phyloP scores from a whole-genome alignment of 2,329 filamentous ascomycete genomes.

The Leptographium lundbergii region DNA sequence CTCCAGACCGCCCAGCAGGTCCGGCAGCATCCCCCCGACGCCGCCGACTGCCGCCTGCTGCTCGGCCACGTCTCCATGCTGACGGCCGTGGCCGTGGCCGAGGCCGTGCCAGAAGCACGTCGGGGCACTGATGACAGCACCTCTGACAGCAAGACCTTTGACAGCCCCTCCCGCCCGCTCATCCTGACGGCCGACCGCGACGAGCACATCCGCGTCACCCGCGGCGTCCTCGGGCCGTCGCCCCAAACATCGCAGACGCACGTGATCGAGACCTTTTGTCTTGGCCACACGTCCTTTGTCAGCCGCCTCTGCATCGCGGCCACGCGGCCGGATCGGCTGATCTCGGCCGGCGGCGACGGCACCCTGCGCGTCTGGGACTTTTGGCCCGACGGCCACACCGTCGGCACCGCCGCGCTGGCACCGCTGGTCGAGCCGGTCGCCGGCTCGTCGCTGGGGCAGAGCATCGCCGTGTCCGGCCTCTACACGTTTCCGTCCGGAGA shows the following conservation, averaged over 20 bases:
- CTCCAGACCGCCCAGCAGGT: slow-evolving; percentile 14
- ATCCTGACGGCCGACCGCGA: slow-evolving; percentile 45
- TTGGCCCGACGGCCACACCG: slow-evolving; percentile 49
- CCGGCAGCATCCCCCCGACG: slow-evolving; percentile 10
- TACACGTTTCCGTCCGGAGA: slow-evolving; percentile 16
- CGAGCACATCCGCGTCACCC: slow-evolving; percentile 75
- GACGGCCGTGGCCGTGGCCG: slow-evolving; percentile 54
- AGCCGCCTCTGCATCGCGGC: slow-evolving; percentile 57
- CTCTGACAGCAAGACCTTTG: neutral
- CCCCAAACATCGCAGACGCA: slow-evolving; percentile 54
- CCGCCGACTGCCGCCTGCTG: slow-evolving; percentile 36
- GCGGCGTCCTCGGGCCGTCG: slow-evolving; percentile 36
- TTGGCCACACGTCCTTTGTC: slow-evolving; percentile 80
- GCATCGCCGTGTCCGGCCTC: slow-evolving; percentile 36
- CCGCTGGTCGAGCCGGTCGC: slow-evolving; percentile 32
- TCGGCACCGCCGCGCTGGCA: slow-evolving; percentile 42
- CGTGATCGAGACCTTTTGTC: slow-evolving; percentile 78
- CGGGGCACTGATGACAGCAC: slow-evolving; percentile 8
- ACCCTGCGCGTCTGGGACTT: slow-evolving; percentile 65
- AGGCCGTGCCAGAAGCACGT: slow-evolving; percentile 19
- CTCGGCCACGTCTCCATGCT: slow-evolving; percentile 94
- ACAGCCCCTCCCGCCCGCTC: slow-evolving; percentile 23
- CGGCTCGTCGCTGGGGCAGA: too few relatives aligned
- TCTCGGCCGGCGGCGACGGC: slow-evolving; percentile 81
- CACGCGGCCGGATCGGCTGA: slow-evolving; percentile 44